phyloP scores from a whole-genome alignment of 2,329 filamentous ascomycete genomes.

The Colletotrichum nymphaeae region DNA sequence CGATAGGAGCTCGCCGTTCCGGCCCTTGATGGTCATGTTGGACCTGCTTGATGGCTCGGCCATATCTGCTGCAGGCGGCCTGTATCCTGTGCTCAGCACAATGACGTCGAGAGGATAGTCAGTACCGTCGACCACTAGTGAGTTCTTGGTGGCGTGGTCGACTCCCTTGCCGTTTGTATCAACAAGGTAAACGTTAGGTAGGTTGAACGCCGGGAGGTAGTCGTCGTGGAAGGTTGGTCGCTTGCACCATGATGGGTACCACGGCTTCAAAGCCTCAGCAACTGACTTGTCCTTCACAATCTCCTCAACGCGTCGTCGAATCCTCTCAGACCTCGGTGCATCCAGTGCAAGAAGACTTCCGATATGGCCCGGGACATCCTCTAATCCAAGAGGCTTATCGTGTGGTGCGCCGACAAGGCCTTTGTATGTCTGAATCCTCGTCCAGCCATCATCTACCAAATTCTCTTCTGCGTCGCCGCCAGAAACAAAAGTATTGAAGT shows the following conservation, averaged over 20 bases:
- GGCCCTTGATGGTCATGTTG: constrained; percentile 51
- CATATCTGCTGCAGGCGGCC: constrained; percentile 45
- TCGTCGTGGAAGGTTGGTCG: constrained; percentile 71
- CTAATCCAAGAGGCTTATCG: constrained; percentile 33
- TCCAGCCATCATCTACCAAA: constrained; percentile 63
- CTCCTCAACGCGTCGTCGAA: constrained; percentile 59
- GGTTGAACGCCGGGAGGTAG: constrained; percentile 70
- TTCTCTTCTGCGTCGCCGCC: constrained; percentile 49
- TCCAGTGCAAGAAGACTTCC: constrained; percentile 53
- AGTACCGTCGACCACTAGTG: constrained; percentile 58
- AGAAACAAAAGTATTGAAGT: constrained; percentile 52
- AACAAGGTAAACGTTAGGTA: constrained; percentile 66
- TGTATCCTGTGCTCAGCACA: constrained; percentile 51
- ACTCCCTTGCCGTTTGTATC: constrained; percentile 68
- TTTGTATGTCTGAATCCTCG: constrained; percentile 50
- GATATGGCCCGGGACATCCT: constrained; percentile 46
- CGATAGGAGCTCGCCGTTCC: constrained; percentile 54
- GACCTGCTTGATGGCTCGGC: constrained; percentile 38
- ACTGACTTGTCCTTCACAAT: constrained; percentile 64
- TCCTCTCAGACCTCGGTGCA: constrained; percentile 50
- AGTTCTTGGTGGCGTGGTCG: constrained; percentile 54
- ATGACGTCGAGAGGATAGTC: constrained; percentile 60
- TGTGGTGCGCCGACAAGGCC: constrained; percentile 47
- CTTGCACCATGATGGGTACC: constrained; percentile 73
- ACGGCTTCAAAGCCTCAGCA: constrained; percentile 65